Evolutionary conservation across 192 early-diverging fungal genomes (phyloP), one percentile per base, ranked within the genome.

Genomic region (Dissophora ornata): DNA sequence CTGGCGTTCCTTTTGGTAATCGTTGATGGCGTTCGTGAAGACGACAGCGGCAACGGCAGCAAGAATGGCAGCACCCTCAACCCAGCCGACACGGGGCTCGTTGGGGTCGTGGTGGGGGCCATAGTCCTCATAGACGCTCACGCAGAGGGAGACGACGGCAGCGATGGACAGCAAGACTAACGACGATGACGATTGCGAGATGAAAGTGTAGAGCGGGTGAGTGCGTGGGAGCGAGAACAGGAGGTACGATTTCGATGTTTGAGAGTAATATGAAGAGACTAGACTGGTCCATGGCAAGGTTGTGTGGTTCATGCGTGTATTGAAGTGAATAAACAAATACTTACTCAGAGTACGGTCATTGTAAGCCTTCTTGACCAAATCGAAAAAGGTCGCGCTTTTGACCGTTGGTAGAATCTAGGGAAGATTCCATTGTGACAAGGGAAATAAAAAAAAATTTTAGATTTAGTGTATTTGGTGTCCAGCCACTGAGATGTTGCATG

Each of bases 1-100:
- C 82, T 93, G 93, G 60, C 82, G 85, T 70, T 95, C 95, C 84
- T 96, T 94, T 74, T 94, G 88, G 79, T 90, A 93, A 85, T 96
- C 92, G 78, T 97, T 97, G 64, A 95, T 88, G 41, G 94, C 89
- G 49, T 93, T 93, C 53, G 95, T 94, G 58, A 97, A 84, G 50
- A 96, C 93, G 28, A 98, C 96, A 12, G 95, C 91, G 18, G 93
- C 66, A 33, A 98, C 97, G 44, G 91, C 85, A 19, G 91, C 82
- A 52, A 93, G 79, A 69, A 98, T 97, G 29, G 95, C 95, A 7
- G 85, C 82, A 66, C 95, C 65, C 47, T 91, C 89, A 48, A 91
- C 84, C 91, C 91, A 93, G 42, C 91, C 91, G 32, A 93, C 84
- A 79, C 89, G 87, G 47, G 88, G 88, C 16, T 95, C 94, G 51